Evolutionary conservation across 2,329 filamentous ascomycete species (phyloP).

Genomic region (Monilinia fructigena): DNA sequence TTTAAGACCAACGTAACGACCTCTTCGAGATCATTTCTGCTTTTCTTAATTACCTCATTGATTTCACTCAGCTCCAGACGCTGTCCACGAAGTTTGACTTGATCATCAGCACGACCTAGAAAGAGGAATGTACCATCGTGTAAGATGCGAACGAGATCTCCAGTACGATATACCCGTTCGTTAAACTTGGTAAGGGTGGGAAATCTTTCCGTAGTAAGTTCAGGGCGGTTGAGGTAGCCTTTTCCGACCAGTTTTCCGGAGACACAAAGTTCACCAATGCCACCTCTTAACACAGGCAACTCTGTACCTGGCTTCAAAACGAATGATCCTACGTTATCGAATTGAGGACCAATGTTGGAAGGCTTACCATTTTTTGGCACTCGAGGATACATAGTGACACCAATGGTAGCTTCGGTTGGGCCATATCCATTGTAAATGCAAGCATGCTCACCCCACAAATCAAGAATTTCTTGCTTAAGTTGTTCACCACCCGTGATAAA

Average conservation of each 20-base stretch:
- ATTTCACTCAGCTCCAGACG: constrained; percentile 89
- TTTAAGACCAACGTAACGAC: constrained; percentile 73
- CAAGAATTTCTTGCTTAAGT: constrained; percentile 83
- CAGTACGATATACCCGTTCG: constrained; percentile 78
- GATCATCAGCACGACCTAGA: constrained; percentile 82
- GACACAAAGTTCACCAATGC: constrained; percentile 83
- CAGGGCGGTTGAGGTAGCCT: constrained; percentile 77
- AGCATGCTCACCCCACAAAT: constrained; percentile 74
- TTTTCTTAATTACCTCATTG: constrained; percentile 74
- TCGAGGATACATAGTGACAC: constrained; percentile 83
- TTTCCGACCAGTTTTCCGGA: constrained; percentile 84
- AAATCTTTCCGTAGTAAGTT: constrained; percentile 77
- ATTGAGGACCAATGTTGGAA: constrained; percentile 84
- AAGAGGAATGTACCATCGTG: constrained; percentile 84
- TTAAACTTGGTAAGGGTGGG: constrained; percentile 57
- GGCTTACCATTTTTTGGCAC: constrained; percentile 76
- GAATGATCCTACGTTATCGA: constrained; percentile 82
- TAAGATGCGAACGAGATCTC: constrained; percentile 79
- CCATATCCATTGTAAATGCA: constrained; percentile 94
- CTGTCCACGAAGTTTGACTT: constrained; percentile 88
- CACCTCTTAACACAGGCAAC: constrained; percentile 71
- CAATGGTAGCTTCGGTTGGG: constrained; percentile 90
- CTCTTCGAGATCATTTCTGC: constrained; percentile 59
- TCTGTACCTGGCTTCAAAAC: constrained; percentile 71
- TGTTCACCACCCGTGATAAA: constrained; percentile 93